These are phyloP conservation scores for Sporothrix protearum DNA, from an alignment of 2,329 filamentous ascomycete species.

Conservation along the genomic window DNA sequence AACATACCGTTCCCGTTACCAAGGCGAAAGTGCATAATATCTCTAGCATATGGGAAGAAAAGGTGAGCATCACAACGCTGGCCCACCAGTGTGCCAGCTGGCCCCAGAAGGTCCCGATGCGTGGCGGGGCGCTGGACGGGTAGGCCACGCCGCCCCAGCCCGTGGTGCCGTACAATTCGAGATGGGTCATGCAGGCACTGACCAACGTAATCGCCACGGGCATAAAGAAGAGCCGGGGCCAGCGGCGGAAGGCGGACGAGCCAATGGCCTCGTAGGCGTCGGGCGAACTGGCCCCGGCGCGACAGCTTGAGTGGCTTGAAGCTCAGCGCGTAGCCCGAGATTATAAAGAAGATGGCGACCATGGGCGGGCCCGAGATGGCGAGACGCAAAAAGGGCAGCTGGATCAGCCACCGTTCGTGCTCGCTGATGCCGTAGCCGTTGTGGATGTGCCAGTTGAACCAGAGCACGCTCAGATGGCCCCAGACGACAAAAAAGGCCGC, in stretches of 20 bases:
- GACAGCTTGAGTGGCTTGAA: constrained; percentile 30
- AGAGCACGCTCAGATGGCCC: constrained; percentile 41
- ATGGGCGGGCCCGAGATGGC: constrained; percentile 38
- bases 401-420: constrained; percentile 30
- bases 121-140: constrained; percentile 23
- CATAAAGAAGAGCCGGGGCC: constrained; percentile 29
- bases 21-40: constrained; percentile 1
- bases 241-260: constrained; percentile 29
- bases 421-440: constrained; percentile 30
- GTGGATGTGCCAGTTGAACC: constrained; percentile 34
- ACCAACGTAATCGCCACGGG: constrained; percentile 24
- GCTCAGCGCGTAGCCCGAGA: constrained; percentile 38
- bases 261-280: constrained; percentile 28
- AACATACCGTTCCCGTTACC: constrained; percentile 6
- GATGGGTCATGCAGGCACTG: constrained; percentile 20
- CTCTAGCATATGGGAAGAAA: constrained; percentile 15
- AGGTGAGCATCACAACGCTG: constrained; percentile 17
- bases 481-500: constrained; percentile 54
- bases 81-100: constrained; percentile 25
- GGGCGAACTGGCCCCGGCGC: constrained; percentile 23
- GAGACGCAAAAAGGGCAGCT: constrained; percentile 40
- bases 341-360: constrained; percentile 46
- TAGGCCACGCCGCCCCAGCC: constrained; percentile 23
- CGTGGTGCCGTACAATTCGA: constrained; percentile 23
- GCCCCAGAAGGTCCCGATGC: neutral